Base-by-base conservation (phyloP, 202 grass and related monocot species). In the Dendrocalamus latiflorus region DNA sequence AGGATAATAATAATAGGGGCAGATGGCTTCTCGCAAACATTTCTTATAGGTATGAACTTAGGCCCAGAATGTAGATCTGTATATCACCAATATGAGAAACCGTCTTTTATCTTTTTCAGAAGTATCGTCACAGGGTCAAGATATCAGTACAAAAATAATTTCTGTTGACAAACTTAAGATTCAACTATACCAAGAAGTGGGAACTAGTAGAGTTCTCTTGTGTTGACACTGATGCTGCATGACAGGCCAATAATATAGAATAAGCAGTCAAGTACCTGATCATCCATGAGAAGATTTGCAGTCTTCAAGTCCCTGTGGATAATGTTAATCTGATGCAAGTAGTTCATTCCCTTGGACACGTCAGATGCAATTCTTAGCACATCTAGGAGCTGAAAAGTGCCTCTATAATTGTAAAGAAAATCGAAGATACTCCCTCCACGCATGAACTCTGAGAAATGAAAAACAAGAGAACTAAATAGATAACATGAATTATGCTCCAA, bases 381-480 rank as follows among this genome's bases (percentile, higher is more conserved):
- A 79, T 86, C 89, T 21, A 56, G 74, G 4, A 97, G 69, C 59
- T 94, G 51, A 68, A 92, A 94, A 82, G 45, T 83, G 53, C 86
- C 89, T 85, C 86, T 64, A 67, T 68, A 78, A 75, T 97, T 97
- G 77, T 97, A 91, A 84, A 97, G 84, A 79, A 90, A 88, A 30
- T 97, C 91, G 30, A 94, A 92, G 66, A 97, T 50, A 86, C 91
- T 97, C 33, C 94, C 94, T 54, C 91, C 91, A 55, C 78, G 63
- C 94, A 97, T 97, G 87, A 92, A 97, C 75, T 97, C 94, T 97
- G 85, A 74, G 24, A 24, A 24, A 86, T 87, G 61, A 72, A 69
- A 86, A 30, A 67, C 10, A 89, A 36, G 25, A 74, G 1, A 65
- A 84, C 42, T 58, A 81, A 88, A 72, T 83, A 70, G 70, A 17